A percentile compares a stretch with the other conserved stretches of the same genome.
These are phyloP conservation scores for Spathaspora sp. DNA, from an alignment of 805 yeast genomes.

Conservation along the genomic window DNA sequence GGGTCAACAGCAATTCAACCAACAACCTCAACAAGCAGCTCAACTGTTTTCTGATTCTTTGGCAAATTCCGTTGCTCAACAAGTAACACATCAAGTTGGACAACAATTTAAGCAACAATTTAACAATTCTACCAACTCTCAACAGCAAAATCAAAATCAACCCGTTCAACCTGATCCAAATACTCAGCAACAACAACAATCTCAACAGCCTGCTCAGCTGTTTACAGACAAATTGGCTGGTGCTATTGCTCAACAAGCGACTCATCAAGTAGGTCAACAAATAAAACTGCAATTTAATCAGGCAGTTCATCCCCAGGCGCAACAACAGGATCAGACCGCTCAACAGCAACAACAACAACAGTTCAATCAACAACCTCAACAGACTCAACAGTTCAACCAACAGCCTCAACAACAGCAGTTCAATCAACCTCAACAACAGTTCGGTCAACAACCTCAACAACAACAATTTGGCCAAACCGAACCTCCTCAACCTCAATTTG, in stretches of 20 bases:
- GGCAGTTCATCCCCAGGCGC: slow-evolving; percentile 1
- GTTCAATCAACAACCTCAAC: slow-evolving; percentile 8
- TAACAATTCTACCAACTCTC: slow-evolving; percentile 18
- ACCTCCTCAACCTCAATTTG: neutral
- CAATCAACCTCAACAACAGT: slow-evolving; percentile 9
- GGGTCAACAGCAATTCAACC: slow-evolving; percentile 1
- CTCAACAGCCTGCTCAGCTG: slow-evolving; percentile 7
- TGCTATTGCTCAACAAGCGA: slow-evolving; percentile 1
- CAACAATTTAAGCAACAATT: slow-evolving; percentile 8
- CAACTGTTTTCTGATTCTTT: neutral
- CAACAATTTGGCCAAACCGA: slow-evolving; percentile 6
- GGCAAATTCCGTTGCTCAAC: slow-evolving; percentile 3
- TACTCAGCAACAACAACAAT: slow-evolving; percentile 5
- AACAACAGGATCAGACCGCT: slow-evolving; percentile 5
- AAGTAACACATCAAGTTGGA: slow-evolving; percentile 4
- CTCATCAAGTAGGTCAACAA: slow-evolving; percentile 6
- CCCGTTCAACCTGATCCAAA: neutral
- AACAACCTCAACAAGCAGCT: slow-evolving; percentile 5
- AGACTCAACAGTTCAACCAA: slow-evolving; percentile 8
- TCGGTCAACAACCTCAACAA: slow-evolving; percentile 9
- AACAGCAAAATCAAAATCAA: slow-evolving; percentile 7
- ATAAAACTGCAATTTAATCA: neutral
- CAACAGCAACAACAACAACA: slow-evolving; percentile 2
- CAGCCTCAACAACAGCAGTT: slow-evolving; percentile 9
- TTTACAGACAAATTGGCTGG: slow-evolving; percentile 1